Evolutionary conservation across 2,329 filamentous ascomycete species (phyloP).

Genomic region (Pseudogymnoascus sp.): DNA sequence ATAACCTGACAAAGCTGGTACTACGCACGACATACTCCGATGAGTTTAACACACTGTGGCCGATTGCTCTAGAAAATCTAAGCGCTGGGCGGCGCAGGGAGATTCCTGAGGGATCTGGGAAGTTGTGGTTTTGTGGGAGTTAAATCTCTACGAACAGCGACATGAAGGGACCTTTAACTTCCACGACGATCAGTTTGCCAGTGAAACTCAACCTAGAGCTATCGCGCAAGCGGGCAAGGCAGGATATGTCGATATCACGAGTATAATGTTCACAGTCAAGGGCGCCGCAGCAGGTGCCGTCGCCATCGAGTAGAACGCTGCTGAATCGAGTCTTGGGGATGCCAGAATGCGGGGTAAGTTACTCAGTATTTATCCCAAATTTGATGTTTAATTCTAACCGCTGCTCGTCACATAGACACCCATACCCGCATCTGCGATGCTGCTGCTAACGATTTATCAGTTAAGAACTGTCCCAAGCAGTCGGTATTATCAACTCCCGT

Average conservation of each 20-base stretch:
- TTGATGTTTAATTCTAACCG: neutral
- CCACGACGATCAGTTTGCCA: too few species aligned
- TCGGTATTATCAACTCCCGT: slow-evolving; percentile 22
- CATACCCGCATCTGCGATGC: slow-evolving; percentile 33
- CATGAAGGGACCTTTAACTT: neutral
- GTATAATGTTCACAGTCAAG: too few species aligned
- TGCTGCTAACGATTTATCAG: slow-evolving; percentile 35
- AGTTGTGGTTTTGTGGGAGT: neutral
- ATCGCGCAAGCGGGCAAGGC: too few species aligned
- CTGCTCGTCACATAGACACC: slow-evolving; percentile 4
- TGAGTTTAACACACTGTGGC: neutral
- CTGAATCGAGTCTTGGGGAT: slow-evolving; percentile 31
- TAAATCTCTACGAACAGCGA: neutral
- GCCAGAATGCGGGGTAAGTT: slow-evolving; percentile 37
- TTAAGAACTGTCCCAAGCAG: slow-evolving; percentile 33
- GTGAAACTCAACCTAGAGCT: too few species aligned
- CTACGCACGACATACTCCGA: neutral
- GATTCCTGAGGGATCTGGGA: neutral
- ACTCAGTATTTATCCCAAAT: neutral
- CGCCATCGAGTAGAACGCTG: slow-evolving; percentile 53
- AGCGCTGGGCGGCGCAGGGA: neutral
- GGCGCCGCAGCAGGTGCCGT: slow-evolving; percentile 52
- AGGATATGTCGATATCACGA: too few species aligned
- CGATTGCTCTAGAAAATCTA: neutral
- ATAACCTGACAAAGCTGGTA: neutral